phyloP scores from a whole-genome alignment of 345 rosid species.

The Fremontodendron californicum region DNA sequence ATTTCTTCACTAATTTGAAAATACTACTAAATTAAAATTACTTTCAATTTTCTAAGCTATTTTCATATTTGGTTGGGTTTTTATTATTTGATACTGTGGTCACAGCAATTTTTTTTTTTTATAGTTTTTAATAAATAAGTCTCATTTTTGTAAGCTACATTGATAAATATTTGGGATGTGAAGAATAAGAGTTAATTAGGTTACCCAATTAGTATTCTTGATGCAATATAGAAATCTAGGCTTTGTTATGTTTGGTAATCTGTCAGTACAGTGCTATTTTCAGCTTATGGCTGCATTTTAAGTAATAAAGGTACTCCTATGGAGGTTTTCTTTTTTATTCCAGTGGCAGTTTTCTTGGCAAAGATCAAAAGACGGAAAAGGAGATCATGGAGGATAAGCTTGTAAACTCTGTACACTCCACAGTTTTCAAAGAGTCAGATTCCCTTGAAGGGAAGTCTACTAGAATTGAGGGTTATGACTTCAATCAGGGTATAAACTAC shows the following conservation, averaged over 20 bases:
- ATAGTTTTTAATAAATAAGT: no score
- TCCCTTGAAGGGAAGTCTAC: slow-evolving; percentile 54
- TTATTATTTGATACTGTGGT: no score
- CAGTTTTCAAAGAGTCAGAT: slow-evolving; percentile 79
- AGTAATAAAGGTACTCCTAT: background rate
- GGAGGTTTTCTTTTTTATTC: background rate
- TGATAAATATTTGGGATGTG: background rate
- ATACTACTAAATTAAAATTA: background rate
- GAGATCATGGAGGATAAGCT: slow-evolving; percentile 44
- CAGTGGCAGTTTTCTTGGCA: background rate
- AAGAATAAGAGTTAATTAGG: background rate
- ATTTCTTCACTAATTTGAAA: no score
- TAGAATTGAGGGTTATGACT: slow-evolving; percentile 78
- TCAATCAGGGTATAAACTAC: slow-evolving; percentile 64
- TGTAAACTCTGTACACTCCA: slow-evolving; percentile 49
- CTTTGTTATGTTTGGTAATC: background rate
- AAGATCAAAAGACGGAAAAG: background rate
- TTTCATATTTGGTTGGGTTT: background rate
- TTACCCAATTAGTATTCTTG: background rate
- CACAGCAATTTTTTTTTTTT: no score
- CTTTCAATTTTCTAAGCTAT: background rate
- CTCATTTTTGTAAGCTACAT: no score
- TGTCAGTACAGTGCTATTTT: background rate
- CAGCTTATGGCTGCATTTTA: background rate
- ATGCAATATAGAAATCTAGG: background rate